Evolutionary conservation across 2,329 filamentous ascomycete genomes (phyloP), one percentile per base, ranked within the genome.

Genomic region (Trichoderma sp.): DNA sequence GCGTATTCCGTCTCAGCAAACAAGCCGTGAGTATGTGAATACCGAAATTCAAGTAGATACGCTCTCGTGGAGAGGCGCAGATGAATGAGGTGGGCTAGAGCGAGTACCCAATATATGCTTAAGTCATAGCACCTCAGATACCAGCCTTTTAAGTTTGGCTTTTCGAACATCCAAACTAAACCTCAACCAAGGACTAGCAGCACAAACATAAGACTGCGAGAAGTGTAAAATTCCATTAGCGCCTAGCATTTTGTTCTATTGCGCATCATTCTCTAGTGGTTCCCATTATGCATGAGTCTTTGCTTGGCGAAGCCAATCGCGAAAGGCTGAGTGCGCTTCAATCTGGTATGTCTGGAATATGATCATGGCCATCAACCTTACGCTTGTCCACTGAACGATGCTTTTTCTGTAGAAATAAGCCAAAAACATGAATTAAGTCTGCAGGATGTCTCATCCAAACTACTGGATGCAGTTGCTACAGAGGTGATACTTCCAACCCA

Each of bases 221-320:
- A 53, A 6, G n/a, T 23, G 20, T 7, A 53, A 23, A 53, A 53
- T 53, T 13, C 65, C 28, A n/a, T 11, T 4, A 11, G 11, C 23
- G 3, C 32, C 17, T 30, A 17, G 6, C 28, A 12, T 59, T 17
- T 59, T n/a, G 13, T 23, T 53, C 15, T 23, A 13, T 20, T 32
- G 13, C 9, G 50, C 11, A 13, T 23, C n/a, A 32, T 6, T 47
- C 6, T 34, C 43, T n/a, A 20, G 11, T 20, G 12, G 13, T 11
- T 32, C 8, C 20, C 28, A 69, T n/a, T n/a, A 69, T 69, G 67
- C 67, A 69, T 26, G 57, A 69, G 17, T 13, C 26, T 39, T 28
- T 69, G 39, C 28, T 69, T 20, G 67, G 67, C 15, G 15, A 69
- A 28, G 30, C 39, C 7, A 69, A 69, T 28, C n/a, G 67, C 36